Evolutionary conservation across 805 yeast genomes (phyloP).

Genomic region (Wickerhamiella galacta): DNA sequence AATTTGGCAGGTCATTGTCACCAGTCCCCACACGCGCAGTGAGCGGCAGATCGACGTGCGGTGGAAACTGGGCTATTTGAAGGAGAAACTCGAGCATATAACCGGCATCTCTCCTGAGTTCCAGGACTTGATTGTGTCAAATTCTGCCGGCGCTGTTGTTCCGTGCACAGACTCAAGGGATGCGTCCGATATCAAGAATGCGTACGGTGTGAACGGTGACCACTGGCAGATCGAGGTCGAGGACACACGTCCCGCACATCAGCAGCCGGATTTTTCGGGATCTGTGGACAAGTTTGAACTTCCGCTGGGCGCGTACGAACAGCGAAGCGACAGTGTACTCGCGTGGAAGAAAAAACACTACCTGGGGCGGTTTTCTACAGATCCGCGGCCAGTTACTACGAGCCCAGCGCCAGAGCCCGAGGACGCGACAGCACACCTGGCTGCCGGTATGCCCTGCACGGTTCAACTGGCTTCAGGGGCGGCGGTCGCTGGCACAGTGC

Average conservation of each 20-base stretch:
- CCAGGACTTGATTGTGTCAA: conserved; percentile 26
- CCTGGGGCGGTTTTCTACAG: conserved; percentile 46
- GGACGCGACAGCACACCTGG: conserved; percentile 5
- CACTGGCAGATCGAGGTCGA: conserved; percentile 39
- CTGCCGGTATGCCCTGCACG: conserved; percentile 16
- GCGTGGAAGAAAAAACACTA: conserved; percentile 58
- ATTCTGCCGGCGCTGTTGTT: conserved; percentile 6
- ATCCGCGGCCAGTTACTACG: conserved; percentile 15
- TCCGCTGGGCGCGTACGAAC: conserved; percentile 45
- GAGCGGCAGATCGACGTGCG: conserved; percentile 47
- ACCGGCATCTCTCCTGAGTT: conserved; percentile 54
- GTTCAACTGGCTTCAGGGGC: conserved; percentile 18
- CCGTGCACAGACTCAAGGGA: conserved; percentile 3
- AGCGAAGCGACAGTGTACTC: conserved; percentile 44
- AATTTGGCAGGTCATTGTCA: conserved; percentile 15
- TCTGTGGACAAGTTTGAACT: conserved; percentile 30
- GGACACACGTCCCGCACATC: conserved; percentile 20
- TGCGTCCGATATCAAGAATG: conserved; percentile 8
- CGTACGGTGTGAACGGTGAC: conserved; percentile 20
- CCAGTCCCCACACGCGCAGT: conserved; percentile 51
- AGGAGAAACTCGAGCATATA: conserved; percentile 40
- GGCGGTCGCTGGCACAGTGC: conserved; percentile 53
- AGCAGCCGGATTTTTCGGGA: conserved; percentile 20
- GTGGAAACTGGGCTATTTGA: conserved; percentile 42
- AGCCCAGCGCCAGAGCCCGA: conserved; percentile 8